phyloP scores from a whole-genome alignment of 345 rosid species.

The Triadica sebifera region DNA sequence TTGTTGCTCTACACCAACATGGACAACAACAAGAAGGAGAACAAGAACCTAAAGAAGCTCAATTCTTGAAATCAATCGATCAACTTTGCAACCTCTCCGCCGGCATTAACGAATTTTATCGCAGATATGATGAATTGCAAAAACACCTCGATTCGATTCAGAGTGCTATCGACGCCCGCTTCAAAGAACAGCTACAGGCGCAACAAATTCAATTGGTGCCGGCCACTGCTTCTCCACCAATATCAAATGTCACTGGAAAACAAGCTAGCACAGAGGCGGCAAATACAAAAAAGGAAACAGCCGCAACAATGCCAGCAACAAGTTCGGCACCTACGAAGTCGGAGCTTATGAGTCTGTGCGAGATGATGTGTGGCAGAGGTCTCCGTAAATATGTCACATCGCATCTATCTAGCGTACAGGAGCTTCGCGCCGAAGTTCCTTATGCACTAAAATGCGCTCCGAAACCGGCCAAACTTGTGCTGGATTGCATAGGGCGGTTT shows the following conservation, averaged over 20 bases:
- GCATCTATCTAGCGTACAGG: conserved; percentile 35
- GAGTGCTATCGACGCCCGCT: conserved; percentile 40
- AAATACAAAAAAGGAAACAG: conserved; percentile 7
- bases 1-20: not conserved
- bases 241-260: not conserved
- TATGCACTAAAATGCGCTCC: conserved; percentile 52
- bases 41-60: conserved; percentile 11
- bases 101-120: conserved; percentile 40
- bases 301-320: conserved; percentile 9
- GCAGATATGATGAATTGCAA: conserved; percentile 46
- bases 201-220: not conserved
- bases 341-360: conserved; percentile 40
- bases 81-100: conserved; percentile 38
- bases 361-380: conserved; percentile 47
- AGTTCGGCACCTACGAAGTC: conserved; percentile 9
- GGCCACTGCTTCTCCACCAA: not conserved
- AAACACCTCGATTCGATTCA: conserved; percentile 49
- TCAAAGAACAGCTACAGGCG: conserved; percentile 10
- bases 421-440: conserved; percentile 50
- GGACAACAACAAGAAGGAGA: not conserved
- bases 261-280: not conserved
- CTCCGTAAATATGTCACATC: conserved; percentile 48
- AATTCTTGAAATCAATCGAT: conserved; percentile 37
- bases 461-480: conserved; percentile 59
- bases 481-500: conserved; percentile 70